Conservation (phyloP, 2,329 filamentous ascomycete genomes). For the Colletotrichum sp. region DNA sequence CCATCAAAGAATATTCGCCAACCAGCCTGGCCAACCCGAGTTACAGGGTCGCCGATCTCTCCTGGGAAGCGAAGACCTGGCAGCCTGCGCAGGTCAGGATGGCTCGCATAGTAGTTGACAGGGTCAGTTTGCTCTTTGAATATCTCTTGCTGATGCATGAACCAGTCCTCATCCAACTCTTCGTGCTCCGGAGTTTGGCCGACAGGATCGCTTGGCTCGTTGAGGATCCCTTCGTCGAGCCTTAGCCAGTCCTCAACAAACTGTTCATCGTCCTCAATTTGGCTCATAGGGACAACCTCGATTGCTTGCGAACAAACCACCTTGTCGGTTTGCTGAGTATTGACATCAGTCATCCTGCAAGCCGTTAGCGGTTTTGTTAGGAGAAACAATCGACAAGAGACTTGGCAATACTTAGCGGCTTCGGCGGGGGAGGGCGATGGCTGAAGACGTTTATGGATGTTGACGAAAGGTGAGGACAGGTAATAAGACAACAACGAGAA, state of each 20-base stretch:
- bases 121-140: not conserved
- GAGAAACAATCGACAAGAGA: not conserved
- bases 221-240: not conserved
- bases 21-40: not conserved
- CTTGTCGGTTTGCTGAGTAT: not conserved
- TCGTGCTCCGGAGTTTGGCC: not conserved
- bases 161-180: not conserved
- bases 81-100: not conserved
- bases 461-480: not conserved
- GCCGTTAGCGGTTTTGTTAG: not conserved
- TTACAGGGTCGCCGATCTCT: not conserved
- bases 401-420: not conserved
- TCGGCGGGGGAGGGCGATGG: not conserved
- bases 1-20: not conserved
- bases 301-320: not conserved
- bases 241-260: not conserved
- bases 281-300: not conserved
- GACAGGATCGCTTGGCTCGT: not conserved
- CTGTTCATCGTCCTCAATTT: not conserved
- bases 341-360: not conserved
- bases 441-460: not conserved
- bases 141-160: not conserved
- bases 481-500: not conserved
- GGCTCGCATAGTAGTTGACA: not conserved
- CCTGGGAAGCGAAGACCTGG: not conserved